Base-by-base conservation (phyloP, 768 basidiomycete genomes). In the Pleurotus platypus region DNA sequence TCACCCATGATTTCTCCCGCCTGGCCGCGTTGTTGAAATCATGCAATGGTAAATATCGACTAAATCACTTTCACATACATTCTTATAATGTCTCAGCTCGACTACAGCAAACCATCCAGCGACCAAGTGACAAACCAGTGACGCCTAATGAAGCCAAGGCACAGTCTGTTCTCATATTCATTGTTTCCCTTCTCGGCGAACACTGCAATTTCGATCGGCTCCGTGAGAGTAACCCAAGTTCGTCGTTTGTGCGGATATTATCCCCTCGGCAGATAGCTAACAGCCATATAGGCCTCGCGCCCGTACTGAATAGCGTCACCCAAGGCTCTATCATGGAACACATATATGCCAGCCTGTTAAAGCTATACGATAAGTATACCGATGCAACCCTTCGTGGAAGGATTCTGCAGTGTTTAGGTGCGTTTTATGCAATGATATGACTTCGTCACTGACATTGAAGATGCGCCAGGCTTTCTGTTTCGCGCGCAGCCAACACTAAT, bases 401-500 rank as follows among this genome's bases (percentile, higher is more conserved):
- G 27, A 79, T 91, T 18, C 68, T 97, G 55, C 90, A 92, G 63
- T 96, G 94, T 66, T 73, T 98, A 26, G 96, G 94, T 93, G 59
- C 27, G 80, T 64, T 45, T 16, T 11, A 13, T 46, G 35, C 27
- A 37, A 35, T 9, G 8, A 35, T 35, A 4, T 35, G 7, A 35
- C 30, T 35, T 35, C 30, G 30, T 35, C 2, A 35, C 8, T 35
- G 30, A 35, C 9, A 35, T 35, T 3, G 1, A 1, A 30, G 30
- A 20, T 13, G 51, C 27, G 13, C 35, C 59, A 93, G 94, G 96
- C 9, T 97, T 91, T 70, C 72, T 99, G 4, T 98, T 94, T 75
- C 87, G 93, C 22, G 87, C 94, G 4, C 90, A 95, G 63, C 96
- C 97, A 2, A 88, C 88, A 0, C 72, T 98, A 57, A 94, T 99